Evolutionary conservation across 129 eudicot species (phyloP).

Genomic region (Rutidosis leptorrhynchoides): DNA sequence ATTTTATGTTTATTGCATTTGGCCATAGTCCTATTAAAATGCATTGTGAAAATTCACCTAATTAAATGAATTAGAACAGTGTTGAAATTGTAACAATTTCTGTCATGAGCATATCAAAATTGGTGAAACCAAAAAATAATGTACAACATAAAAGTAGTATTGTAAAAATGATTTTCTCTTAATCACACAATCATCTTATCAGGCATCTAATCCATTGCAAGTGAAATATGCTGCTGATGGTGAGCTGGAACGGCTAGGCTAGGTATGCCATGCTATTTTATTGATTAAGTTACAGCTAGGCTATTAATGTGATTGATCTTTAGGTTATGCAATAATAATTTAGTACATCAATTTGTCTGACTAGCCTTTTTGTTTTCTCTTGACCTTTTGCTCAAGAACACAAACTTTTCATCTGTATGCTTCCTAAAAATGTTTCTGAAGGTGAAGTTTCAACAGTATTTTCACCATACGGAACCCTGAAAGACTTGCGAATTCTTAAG

Average conservation of each 20-base stretch:
- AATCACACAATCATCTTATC: no score
- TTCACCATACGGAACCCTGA: conserved; percentile 76
- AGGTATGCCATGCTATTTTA: conserved; percentile 49
- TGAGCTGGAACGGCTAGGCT: conserved; percentile 96
- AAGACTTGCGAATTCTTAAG: conserved; percentile 86
- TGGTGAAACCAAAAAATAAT: no score
- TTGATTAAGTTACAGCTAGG: conserved; percentile 12
- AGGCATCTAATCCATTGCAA: conserved; percentile 99
- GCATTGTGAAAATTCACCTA: conserved; percentile 29
- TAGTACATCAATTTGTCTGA: conserved; percentile 16
- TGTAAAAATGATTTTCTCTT: no score
- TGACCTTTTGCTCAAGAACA: conserved; percentile 55
- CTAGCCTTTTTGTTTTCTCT: conserved; percentile 2
- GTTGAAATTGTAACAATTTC: conserved; percentile 1
- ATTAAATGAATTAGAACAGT: conserved; percentile 13
- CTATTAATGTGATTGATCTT: conserved; percentile 6
- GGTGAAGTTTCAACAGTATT: conserved; percentile 82
- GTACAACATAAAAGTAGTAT: no score
- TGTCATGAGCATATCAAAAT: conserved; percentile 21
- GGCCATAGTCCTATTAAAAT: not conserved
- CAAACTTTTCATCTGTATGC: conserved; percentile 96
- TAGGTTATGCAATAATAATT: not conserved
- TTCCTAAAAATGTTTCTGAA: conserved; percentile 89
- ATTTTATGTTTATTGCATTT: conserved; percentile 2
- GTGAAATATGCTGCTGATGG: conserved; percentile 99